Evolutionary conservation across 257 asterid genomes (phyloP), one percentile per base, ranked within the genome.

Genomic region (Primulina tabacum): DNA sequence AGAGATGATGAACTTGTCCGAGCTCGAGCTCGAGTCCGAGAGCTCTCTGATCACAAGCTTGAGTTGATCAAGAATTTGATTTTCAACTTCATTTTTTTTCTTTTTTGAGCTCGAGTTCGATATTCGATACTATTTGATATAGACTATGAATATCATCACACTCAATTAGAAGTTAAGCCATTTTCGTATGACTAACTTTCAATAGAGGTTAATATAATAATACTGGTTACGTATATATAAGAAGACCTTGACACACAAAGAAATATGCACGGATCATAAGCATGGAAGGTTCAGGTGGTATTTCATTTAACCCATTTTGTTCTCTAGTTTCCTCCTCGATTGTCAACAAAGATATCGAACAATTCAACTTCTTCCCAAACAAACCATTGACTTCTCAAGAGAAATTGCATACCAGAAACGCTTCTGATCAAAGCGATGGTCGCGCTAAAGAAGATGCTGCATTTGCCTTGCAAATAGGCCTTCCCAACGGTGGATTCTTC

Each of bases 391-490:
- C 40, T 55, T 60, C 58, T 33, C 68, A 67, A 53, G 70, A 67
- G 21, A 68, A 60, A 26, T 30, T 21, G 21, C n/a, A 24, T 55
- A 30, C 63, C n/a, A 61, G 20, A 62, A 62, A 60, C 34, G 50
- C 69, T 37, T 21, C 7, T 7, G 61, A 65, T 17, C 56, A 38
- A 10, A 20, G 34, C 60, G 11, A 43, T 6, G 30, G 16, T 12
- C 29, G 47, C 2, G 69, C 53, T 1, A 32, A 77, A 8, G 83
- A 81, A 8, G 87, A 78, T 14, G 78, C 77, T 8, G 73, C 35
- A 0, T 82, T 86, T 58, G 79, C 77, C 8, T 73, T 90, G 76
- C 85, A 73, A 17, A 83, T 86, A 18, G 91, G 90, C 63, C 93
- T 76, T 72, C 95, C 96, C 7, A 85, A 70, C 32, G 21, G 28